phyloP scores from a whole-genome alignment of 768 basidiomycete species.

The Sporobolomyces phaffii region DNA sequence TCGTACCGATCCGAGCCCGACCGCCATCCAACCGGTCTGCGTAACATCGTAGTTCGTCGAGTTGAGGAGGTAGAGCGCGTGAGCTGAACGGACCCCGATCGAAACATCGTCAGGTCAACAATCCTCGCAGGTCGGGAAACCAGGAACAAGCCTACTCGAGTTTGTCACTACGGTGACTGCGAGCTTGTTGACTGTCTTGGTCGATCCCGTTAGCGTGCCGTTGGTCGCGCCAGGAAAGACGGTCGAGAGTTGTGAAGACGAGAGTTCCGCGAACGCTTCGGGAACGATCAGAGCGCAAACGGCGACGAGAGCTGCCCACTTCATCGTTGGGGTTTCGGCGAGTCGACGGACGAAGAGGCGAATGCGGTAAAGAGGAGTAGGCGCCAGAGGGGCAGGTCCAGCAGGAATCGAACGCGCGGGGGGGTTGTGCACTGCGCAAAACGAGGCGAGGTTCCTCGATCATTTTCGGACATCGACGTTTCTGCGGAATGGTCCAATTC shows the following conservation, averaged over 20 bases:
- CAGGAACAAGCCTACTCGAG: slow-evolving; percentile 4
- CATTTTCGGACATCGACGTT: no score
- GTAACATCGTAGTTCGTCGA: neutral
- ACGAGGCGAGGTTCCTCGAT: no score
- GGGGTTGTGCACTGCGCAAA: no score
- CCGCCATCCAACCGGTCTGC: slow-evolving; percentile 10
- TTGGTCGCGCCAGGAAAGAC: neutral
- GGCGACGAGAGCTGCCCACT: neutral
- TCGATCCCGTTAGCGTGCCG: neutral
- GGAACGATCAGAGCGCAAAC: neutral
- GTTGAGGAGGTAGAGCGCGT: slow-evolving; percentile 26
- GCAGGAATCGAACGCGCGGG: no score
- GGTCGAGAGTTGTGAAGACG: neutral
- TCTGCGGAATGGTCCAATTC: no score
- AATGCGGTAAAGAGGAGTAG: no score
- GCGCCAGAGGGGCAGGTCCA: no score
- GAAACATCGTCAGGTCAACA: neutral
- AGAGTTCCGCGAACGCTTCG: neutral
- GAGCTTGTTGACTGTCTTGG: neutral
- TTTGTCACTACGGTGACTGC: slow-evolving; percentile 12
- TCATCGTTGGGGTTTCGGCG: no score
- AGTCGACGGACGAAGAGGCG: no score
- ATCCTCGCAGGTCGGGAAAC: neutral
- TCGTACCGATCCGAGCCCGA: slow-evolving; percentile 16
- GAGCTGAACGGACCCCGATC: neutral